Conservation (phyloP, 1,284 basidiomycete genomes). For the Apiotrichum porosum region DNA sequence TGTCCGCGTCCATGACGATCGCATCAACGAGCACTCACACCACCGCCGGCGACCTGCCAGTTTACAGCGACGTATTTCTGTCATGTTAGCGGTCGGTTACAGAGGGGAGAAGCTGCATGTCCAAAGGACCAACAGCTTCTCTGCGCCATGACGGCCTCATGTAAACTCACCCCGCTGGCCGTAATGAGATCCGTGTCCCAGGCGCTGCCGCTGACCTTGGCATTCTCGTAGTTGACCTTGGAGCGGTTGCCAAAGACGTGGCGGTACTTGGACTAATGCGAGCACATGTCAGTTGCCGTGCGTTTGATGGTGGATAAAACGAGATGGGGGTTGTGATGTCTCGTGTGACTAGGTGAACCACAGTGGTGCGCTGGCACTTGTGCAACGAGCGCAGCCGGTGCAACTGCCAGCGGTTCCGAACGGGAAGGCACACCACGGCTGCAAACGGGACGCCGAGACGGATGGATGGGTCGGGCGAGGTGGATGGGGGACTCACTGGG, state of each 20-base stretch:
- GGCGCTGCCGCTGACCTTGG: conserved; percentile 81
- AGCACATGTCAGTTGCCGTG: background rate
- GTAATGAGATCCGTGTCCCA: conserved; percentile 96
- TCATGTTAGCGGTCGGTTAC: background rate
- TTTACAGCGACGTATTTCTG: conserved; percentile 58
- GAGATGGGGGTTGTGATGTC: background rate
- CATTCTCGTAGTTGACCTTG: conserved; percentile 83
- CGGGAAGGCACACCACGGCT: too few species aligned
- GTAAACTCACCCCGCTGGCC: conserved; percentile 67
- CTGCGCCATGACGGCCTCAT: too few species aligned
- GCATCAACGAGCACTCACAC: too few species aligned
- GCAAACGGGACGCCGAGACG: too few species aligned
- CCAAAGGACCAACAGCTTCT: background rate
- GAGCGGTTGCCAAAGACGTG: conserved; percentile 84
- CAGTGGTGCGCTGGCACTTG: too few species aligned
- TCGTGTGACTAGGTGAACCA: too few species aligned
- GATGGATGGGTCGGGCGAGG: too few species aligned
- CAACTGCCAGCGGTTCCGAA: too few species aligned
- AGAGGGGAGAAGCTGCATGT: background rate
- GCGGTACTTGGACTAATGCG: conserved; percentile 57
- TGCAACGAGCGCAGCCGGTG: too few species aligned
- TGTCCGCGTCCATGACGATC: too few species aligned
- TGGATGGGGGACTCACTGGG: conserved; percentile 32
- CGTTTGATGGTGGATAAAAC: background rate
- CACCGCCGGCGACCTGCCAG: conserved; percentile 93